Base-by-base conservation (phyloP, 2,329 filamentous ascomycete genomes). In the Fusarium sp. region DNA sequence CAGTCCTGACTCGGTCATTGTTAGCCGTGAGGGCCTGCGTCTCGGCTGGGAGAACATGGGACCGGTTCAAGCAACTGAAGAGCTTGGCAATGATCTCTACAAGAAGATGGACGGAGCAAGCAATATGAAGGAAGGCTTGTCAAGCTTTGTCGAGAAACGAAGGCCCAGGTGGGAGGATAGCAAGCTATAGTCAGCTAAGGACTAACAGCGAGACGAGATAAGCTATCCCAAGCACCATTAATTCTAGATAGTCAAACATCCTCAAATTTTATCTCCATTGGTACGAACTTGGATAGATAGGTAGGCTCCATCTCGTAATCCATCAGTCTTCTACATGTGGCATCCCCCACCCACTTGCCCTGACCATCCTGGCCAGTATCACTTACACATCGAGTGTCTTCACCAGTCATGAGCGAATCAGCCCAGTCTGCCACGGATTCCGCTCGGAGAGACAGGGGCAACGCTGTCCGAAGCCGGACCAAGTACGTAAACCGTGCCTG, bases 1-100 rank as follows among this genome's bases (percentile, higher is more conserved):
- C 79, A 92, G 90, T 73, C 93, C 92, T 1, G 93, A 95, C 80
- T 87, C 91, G 22, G 89, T 94, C 27, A 88, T 94, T 75, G 91
- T 93, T 20, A 91, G 85, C 64, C 85, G 92, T 10, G 90, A 92
- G 77, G 92, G 92, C 0, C 78, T 95, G 44, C 90, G 91, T 79
- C 80, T 92, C 73, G 92, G 91, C 0, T 94, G 91, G 91, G 92
- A 93, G 77, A 87, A 86, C 89, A 16, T 91, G 88, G 1, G 90
- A 91, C 79, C 87, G 88, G 70, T 91, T 82, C 62, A 76, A 88
- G 74, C 79, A 90, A 67, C 83, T 83, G 38, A 86, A 85, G 85
- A 73, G 68, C 16, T 42, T 75, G 17, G 66, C 65, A 29, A 70
- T 46, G 5, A 88, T 89, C 85, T 90, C 88, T 76, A 84, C 84